A percentile compares a stretch with the other conserved stretches of the same genome.
phyloP scores from a whole-genome alignment of 768 basidiomycete species.

The Rhodotorula kratochvilovae region DNA sequence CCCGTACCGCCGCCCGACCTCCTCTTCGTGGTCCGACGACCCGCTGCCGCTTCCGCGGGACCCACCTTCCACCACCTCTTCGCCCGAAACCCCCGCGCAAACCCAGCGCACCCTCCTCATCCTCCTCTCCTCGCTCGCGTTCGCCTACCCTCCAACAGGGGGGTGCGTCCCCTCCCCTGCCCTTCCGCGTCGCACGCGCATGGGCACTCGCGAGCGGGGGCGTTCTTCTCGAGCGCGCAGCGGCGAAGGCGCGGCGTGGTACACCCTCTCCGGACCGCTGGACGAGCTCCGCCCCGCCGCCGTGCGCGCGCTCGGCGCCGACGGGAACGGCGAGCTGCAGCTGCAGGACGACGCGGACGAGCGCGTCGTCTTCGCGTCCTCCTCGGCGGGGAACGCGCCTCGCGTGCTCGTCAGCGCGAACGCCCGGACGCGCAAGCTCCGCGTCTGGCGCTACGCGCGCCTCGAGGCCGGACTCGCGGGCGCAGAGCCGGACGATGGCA shows the following conservation, averaged over 20 bases:
- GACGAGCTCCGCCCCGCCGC: constrained; percentile 7
- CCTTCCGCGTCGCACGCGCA: constrained; percentile 16
- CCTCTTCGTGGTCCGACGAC: constrained; percentile 23
- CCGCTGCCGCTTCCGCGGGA: constrained; percentile 11
- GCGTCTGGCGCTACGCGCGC: constrained; percentile 24
- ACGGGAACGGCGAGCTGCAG: background rate
- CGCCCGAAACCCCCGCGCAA: background rate
- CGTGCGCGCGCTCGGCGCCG: background rate
- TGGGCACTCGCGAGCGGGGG: constrained; percentile 1
- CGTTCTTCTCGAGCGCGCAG: constrained; percentile 16
- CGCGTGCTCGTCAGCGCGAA: constrained; percentile 23
- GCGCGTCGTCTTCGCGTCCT: constrained; percentile 15
- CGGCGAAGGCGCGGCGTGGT: background rate
- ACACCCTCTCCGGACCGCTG: background rate
- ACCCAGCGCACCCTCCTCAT: constrained; percentile 8
- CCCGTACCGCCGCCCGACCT: background rate
- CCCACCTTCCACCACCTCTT: background rate
- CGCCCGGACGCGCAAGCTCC: constrained; percentile 6
- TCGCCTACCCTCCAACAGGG: constrained; percentile 9
- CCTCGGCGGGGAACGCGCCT: background rate
- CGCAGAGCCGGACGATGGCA: background rate
- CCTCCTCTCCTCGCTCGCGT: constrained; percentile 25
- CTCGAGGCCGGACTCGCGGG: background rate
- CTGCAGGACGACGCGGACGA: constrained; percentile 10
- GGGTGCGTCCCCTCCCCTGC: constrained; percentile 21